Evolutionary conservation across 106 monocot genomes (phyloP), one percentile per base, ranked within the genome.

Genomic region (Dendrobium officinale): DNA sequence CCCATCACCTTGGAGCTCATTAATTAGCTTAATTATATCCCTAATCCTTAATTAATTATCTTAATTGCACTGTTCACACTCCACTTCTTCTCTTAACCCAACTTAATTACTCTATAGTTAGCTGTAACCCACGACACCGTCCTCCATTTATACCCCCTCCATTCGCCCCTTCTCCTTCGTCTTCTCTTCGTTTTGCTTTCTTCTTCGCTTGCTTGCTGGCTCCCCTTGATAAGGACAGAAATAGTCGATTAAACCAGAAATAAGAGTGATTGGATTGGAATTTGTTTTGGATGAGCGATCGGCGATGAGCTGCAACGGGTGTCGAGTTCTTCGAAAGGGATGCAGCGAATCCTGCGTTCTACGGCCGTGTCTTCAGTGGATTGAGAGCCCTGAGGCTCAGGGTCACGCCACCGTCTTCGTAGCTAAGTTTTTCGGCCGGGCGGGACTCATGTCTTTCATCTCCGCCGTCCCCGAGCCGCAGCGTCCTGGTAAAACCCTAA

Each of bases 371-470:
- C 76, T 90, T 16, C 81, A 81, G 77, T 90, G 87, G 88, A 86
- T 90, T 42, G 88, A 88, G n/a, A 67, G 66, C 55, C 15, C 90
- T 1, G 90, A 88, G 66, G 75, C 90, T 5, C 88, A 90, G 78
- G 90, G 82, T 24, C 88, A 90, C 81, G 88, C 90, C 81, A 90
- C 88, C 55, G 82, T 90, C 51, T 90, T 90, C 77, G 88, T 90
- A 45, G 90, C 90, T 45, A 90, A 90, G 83, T 87, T 87, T 78
- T 87, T 90, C 64, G 87, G 90, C 77, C 90, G 90, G 31, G 90
- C 90, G 72, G 87, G 87, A 24, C 84, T 87, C 59, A 78, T 85
- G 55, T 82, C 90, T 49, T 87, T 83, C 72, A 82, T 85, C 87
- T 83, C 87, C 43, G 83, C 82, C 41, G 81, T 85, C 26, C 85